Base-by-base conservation (phyloP, 345 rosid species). In the thale cress (Arabidopsis thaliana) region DNA sequence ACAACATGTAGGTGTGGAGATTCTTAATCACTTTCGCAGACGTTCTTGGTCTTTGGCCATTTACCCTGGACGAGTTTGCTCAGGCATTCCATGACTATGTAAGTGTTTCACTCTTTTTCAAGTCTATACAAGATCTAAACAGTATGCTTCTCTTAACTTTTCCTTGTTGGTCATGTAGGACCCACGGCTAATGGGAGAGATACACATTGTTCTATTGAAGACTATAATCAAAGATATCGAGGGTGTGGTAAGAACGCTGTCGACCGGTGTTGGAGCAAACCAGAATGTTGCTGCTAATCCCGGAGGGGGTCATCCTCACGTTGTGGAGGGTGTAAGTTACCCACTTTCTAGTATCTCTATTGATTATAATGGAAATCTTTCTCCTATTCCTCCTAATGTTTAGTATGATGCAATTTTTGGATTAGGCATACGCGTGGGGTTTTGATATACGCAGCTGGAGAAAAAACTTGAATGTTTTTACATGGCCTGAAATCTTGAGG, bases 401-500 rank as follows among this genome's bases (percentile, higher is more conserved):
- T 28, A n/a, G 42, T 61, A 55, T 63, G 52, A 30, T 61, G 50
- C 32, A 51, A 11, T 42, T 24, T 62, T 68, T 49, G 48, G 12
- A 25, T 73, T 74, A 93, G 97, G 98, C 97, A 45, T 90, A 85
- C 76, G 83, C 90, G 41, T 93, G 98, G 98, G 97, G 98, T n/a
- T 93, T 90, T 79, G 92, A 89, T 78, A 84, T 90, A 68, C 81
- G 83, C 64, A 87, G 85, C 75, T 93, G 98, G 98, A 87, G 85
- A 71, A 65, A 79, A 59, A 86, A 89, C 84, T 75, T 93, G 83
- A 90, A 89, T 80, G 84, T 78, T 40, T 77, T 88, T 65, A 90
- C 98, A 24, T 93, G 98, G 98, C 96, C 97, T 68, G 98, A 93
- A 73, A 87, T 93, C 70, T 78, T 93, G 84, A 83, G 97, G 67